Base-by-base conservation (phyloP, 352 stramenopile species). In the Stephanocyclus meneghinianus region DNA sequence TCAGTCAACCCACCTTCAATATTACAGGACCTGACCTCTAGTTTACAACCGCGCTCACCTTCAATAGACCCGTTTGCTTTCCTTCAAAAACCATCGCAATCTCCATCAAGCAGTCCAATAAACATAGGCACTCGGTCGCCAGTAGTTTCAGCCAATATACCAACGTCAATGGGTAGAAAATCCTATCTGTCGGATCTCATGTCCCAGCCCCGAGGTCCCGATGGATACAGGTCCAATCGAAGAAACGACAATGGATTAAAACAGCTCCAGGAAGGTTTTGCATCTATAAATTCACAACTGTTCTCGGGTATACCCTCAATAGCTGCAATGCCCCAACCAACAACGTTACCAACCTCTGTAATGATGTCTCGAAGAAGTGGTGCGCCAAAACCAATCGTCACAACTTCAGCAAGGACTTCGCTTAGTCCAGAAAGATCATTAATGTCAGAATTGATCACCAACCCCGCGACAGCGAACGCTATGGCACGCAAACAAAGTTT, bases 301-400 rank as follows among this genome's bases (percentile, higher is more conserved):
- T 62, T 62, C 11, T 62, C 26, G 16, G 29, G 53, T 6, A 62
- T 62, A 44, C 53, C 53, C 16, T 62, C 53, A 18, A 47, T 62
- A 18, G 16, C 11, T 42, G 13, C 21, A 18, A 16, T 13, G 16
- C 37, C 16, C 6, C 53, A 62, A 42, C 53, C 53, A 3, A 62
- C 53, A 40, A n/a, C 2, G 18, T 30, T 62, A 18, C 53, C 26
- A n/a, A 26, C 21, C 10, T 62, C 53, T 44, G 53, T 62, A 26
- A 62, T 62, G 53, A 62, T 62, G 53, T 30, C 53, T 62, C 5
- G 53, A 62, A 40, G 53, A 62, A 30, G 53, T 15, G 18, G 53
- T 30, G 21, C 53, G 0, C 53, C 53, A n/a, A 62, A 62, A 5
- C 53, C 53, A n/a, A 62, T 62, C 0, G 53, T 62, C 9, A 62